Conservation (phyloP, 2,329 filamentous ascomycete species). For the Cylindrodendrum hubeiense region DNA sequence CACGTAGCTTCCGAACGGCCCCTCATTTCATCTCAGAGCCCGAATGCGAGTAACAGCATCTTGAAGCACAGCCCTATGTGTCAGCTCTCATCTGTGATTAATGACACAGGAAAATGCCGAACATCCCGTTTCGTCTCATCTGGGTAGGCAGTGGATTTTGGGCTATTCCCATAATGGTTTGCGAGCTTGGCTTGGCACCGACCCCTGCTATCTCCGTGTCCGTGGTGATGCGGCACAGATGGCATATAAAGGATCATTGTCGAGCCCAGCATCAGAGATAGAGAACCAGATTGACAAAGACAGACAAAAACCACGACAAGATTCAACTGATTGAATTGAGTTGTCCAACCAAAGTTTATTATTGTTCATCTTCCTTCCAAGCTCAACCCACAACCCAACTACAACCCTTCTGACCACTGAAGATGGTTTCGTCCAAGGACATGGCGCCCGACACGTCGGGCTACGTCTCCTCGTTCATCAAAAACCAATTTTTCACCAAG, state of each 20-base stretch:
- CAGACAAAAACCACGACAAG: background rate
- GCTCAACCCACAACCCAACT: background rate
- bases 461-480: background rate
- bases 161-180: constrained; percentile 3
- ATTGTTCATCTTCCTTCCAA: background rate
- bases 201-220: background rate
- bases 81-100: background rate
- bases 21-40: background rate
- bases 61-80: background rate
- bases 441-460: constrained; percentile 1
- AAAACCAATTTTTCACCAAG: background rate
- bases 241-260: background rate
- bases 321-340: too few species aligned
- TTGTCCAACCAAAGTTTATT: background rate
- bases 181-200: constrained; percentile 9
- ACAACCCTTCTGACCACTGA: too few species aligned
- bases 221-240: background rate
- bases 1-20: background rate
- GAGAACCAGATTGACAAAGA: background rate
- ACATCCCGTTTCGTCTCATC: background rate
- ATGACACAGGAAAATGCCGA: background rate
- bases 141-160: too few species aligned
- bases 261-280: background rate
- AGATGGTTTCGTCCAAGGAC: constrained; percentile 4
- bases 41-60: background rate